Evolutionary conservation across 495 filamentous ascomycete genomes (phyloP).

Genomic region (Lichina pygmaea): DNA sequence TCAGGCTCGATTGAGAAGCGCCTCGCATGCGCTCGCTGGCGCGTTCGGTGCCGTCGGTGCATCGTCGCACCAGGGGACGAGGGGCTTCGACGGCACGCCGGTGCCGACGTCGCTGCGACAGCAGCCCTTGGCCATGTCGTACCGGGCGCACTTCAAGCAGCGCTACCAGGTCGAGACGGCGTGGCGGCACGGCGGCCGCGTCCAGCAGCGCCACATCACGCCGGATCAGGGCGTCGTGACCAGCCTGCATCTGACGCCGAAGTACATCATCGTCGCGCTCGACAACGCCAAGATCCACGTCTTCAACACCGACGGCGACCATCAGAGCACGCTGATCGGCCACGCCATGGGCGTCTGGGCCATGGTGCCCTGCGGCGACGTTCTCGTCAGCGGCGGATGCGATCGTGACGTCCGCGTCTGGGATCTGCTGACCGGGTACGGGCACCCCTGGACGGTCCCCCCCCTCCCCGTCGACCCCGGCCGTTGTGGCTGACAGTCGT

Average conservation of each 20-base stretch:
- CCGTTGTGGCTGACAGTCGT: not conserved
- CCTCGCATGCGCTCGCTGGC: constrained; percentile 4
- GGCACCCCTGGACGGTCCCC: too few relatives aligned
- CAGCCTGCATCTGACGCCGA: constrained; percentile 73
- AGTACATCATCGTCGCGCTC: constrained; percentile 90
- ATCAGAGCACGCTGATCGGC: constrained; percentile 69
- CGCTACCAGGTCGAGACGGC: constrained; percentile 90
- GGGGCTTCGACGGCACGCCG: constrained; percentile 4
- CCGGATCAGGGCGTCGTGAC: constrained; percentile 94
- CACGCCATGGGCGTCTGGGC: constrained; percentile 99
- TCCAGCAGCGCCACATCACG: constrained; percentile 58
- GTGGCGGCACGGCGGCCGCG: constrained; percentile 70
- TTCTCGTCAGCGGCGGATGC: constrained; percentile 84
- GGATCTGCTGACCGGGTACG: constrained; percentile 89
- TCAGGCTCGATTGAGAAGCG: not conserved
- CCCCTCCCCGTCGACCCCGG: not conserved
- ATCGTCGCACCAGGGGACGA: constrained; percentile 2
- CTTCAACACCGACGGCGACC: constrained; percentile 72
- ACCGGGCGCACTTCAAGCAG: constrained; percentile 92
- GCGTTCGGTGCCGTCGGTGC: not conserved
- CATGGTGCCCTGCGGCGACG: constrained; percentile 96
- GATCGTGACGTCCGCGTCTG: constrained; percentile 92
- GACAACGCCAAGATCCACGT: constrained; percentile 98
- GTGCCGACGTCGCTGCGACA: constrained; percentile 1
- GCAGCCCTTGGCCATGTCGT: constrained; percentile 22